Percentiles rank a stretch among this genome's conserved stretches.
Conservation (phyloP, 768 basidiomycete species). For the Lactarius tabidus region DNA sequence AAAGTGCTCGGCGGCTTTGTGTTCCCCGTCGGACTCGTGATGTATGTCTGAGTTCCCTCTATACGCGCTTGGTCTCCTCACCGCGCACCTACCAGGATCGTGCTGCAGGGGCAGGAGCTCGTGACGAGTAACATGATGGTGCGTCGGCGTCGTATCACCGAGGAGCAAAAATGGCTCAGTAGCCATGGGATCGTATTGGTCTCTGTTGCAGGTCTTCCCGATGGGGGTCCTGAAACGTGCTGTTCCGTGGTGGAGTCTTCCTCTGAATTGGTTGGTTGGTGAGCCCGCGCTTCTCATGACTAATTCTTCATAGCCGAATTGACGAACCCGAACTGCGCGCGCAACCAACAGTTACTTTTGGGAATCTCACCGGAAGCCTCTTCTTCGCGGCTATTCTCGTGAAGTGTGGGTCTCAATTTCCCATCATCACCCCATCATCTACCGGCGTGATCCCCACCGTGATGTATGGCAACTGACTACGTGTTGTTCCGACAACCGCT, state of each 20-base stretch:
- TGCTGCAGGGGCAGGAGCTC: slow-evolving; percentile 65
- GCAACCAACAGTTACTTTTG: slow-evolving; percentile 50
- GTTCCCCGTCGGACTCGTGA: slow-evolving; percentile 74
- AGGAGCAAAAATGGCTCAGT: neutral
- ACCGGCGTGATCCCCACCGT: neutral
- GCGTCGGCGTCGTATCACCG: neutral
- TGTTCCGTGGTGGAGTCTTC: slow-evolving; percentile 67
- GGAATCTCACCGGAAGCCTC: slow-evolving; percentile 63
- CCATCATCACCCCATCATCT: neutral
- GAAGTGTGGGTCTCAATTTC: slow-evolving; percentile 44
- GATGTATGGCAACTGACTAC: neutral
- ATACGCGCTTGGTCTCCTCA: neutral
- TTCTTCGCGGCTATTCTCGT: slow-evolving; percentile 67
- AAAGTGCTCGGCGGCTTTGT: slow-evolving; percentile 64
- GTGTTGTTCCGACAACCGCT: neutral
- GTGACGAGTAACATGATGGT: slow-evolving; percentile 79
- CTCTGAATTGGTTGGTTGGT: slow-evolving; percentile 68
- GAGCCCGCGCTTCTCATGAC: slow-evolving; percentile 14
- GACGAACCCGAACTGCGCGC: neutral
- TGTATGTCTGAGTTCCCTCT: slow-evolving; percentile 43
- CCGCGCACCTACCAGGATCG: slow-evolving; percentile 48
- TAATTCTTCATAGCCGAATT: neutral
- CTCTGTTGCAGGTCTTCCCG: slow-evolving; percentile 49
- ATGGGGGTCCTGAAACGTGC: slow-evolving; percentile 61
- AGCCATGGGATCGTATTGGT: neutral